Conservation (phyloP, 345 rosid genomes). For the Geranium rotundifolium region DNA sequence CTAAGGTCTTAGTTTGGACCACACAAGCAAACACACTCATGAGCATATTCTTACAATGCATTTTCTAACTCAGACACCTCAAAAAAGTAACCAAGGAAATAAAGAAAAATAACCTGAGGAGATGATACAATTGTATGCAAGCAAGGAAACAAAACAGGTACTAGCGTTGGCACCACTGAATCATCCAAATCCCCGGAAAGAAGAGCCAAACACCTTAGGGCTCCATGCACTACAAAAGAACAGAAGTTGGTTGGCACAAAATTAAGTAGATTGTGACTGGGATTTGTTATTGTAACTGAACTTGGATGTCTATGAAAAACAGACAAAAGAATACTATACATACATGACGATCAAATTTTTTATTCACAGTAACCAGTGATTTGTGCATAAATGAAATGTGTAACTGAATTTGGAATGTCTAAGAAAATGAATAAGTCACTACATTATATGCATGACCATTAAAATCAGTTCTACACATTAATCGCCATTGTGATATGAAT, state of each 20-base stretch:
- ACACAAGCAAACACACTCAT: too few species aligned
- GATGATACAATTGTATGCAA: constrained; percentile 69
- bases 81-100: not conserved
- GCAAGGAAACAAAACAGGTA: constrained; percentile 75
- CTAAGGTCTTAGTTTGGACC: too few species aligned
- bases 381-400: too few species aligned
- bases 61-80: too few species aligned
- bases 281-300: not conserved
- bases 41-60: too few species aligned
- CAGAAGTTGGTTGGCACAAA: not conserved
- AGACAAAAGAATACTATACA: too few species aligned
- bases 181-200: constrained; percentile 82
- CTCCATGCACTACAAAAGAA: constrained; percentile 61
- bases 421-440: not conserved
- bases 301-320: not conserved
- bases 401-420: not conserved
- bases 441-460: not conserved
- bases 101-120: constrained; percentile 47
- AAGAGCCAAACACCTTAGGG: constrained; percentile 79
- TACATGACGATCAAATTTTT: too few species aligned
- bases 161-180: constrained; percentile 50
- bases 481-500: too few species aligned
- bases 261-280: not conserved
- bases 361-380: too few species aligned
- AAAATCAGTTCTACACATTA: too few species aligned